Evolutionary conservation across 108 stramenopile species (phyloP).

Genomic region (Skeletonema marinoi): DNA sequence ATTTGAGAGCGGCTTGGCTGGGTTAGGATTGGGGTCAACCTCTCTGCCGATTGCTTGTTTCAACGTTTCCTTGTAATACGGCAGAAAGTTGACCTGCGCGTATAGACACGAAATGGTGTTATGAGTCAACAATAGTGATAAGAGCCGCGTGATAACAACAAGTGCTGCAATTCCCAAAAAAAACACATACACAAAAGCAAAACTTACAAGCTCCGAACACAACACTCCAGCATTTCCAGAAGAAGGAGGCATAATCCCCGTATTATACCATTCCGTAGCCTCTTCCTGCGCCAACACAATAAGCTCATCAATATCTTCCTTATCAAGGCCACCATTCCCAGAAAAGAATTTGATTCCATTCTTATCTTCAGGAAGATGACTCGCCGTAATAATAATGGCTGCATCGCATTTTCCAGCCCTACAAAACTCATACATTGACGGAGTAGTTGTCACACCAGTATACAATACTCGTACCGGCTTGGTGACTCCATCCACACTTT

Average conservation of each 20-base stretch:
- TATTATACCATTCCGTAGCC: slow-evolving; percentile 51
- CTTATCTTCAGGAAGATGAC: slow-evolving; percentile 77
- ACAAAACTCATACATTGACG: slow-evolving; percentile 72
- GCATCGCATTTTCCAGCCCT: slow-evolving; percentile 65
- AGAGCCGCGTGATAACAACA: not conserved
- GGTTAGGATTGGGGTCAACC: slow-evolving; percentile 20
- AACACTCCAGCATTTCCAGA: slow-evolving; percentile 61
- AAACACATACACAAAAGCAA: not conserved
- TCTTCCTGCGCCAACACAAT: slow-evolving; percentile 45
- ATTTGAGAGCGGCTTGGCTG: slow-evolving; percentile 49
- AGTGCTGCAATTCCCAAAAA: too few relatives aligned
- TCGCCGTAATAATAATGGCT: slow-evolving; percentile 83
- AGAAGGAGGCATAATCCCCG: slow-evolving; percentile 72
- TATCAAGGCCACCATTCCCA: slow-evolving; percentile 44
- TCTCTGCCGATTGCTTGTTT: slow-evolving; percentile 54
- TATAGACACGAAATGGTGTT: not conserved
- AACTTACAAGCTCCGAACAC: slow-evolving; percentile 51
- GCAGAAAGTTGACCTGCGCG: slow-evolving; percentile 70
- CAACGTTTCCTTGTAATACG: slow-evolving; percentile 54
- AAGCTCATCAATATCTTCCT: slow-evolving; percentile 44
- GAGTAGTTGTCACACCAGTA: slow-evolving; percentile 78
- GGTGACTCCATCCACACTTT: slow-evolving; percentile 37
- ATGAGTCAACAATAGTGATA: not conserved
- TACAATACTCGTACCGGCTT: slow-evolving; percentile 49
- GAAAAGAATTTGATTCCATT: slow-evolving; percentile 87